Evolutionary conservation across 257 asterid species (phyloP).

Genomic region (Schizonepeta tenuifolia): DNA sequence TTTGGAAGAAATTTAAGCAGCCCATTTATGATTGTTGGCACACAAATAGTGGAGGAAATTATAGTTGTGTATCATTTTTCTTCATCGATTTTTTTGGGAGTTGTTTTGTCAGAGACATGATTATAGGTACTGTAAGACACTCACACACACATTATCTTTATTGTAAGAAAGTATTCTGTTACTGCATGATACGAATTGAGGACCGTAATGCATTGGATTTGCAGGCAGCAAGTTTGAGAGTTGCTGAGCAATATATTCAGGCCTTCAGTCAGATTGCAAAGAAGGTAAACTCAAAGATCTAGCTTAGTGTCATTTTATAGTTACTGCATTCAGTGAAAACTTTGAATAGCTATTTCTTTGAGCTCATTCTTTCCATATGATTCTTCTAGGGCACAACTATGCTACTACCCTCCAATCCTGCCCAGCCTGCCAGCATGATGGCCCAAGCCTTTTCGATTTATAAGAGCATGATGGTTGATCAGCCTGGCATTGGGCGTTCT

Average conservation of each 20-base stretch:
- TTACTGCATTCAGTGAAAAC: not conserved
- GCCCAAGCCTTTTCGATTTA: conserved; percentile 67
- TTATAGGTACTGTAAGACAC: not conserved
- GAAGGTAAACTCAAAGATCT: conserved; percentile 54
- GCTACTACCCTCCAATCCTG: conserved; percentile 73
- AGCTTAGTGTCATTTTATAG: not conserved
- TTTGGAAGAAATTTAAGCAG: conserved; percentile 7
- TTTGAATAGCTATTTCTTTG: not conserved
- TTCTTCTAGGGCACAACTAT: conserved; percentile 72
- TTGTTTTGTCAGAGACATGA: not conserved
- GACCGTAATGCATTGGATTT: conserved; percentile 32
- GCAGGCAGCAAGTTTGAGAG: conserved; percentile 89
- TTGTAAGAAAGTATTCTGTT: conserved; percentile 11
- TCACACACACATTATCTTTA: not conserved
- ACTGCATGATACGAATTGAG: conserved; percentile 8
- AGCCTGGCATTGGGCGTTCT: conserved; percentile 22
- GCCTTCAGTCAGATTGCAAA: conserved; percentile 84
- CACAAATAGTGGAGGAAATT: too few species aligned
- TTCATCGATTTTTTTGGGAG: too few species aligned
- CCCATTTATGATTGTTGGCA: too few species aligned
- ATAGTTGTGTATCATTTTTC: too few species aligned
- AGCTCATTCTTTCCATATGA: conserved; percentile 3
- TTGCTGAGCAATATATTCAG: conserved; percentile 89
- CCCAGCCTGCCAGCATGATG: conserved; percentile 75
- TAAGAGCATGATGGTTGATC: conserved; percentile 53